phyloP scores from a whole-genome alignment of 106 monocot genomes.

The Phalaenopsis aphrodite region DNA sequence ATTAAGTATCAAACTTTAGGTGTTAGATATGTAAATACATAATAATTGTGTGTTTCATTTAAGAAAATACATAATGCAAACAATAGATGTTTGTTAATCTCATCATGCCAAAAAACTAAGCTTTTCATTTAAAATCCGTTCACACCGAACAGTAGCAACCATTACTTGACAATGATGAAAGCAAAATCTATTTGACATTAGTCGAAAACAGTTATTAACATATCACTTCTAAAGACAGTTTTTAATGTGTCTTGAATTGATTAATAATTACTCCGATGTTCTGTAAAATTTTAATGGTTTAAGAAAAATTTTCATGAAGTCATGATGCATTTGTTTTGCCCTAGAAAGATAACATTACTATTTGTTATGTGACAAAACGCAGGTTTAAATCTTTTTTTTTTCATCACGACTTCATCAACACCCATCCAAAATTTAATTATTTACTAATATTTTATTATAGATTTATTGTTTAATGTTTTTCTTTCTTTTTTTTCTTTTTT shows the following conservation, averaged over 20 bases:
- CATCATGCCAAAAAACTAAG: no score
- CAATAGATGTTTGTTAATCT: no score
- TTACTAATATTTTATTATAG: background rate
- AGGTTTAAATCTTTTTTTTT: conserved; percentile 9
- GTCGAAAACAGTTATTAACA: conserved; percentile 93
- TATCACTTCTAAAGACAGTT: conserved; percentile 48
- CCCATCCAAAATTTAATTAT: background rate
- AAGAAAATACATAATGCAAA: no score
- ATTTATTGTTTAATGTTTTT: background rate
- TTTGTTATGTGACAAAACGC: conserved; percentile 67
- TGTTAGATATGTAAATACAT: no score
- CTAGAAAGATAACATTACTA: conserved; percentile 45
- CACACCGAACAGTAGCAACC: no score
- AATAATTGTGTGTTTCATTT: no score
- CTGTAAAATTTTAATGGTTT: background rate
- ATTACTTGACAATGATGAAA: no score
- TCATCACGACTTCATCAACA: background rate
- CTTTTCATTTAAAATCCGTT: no score
- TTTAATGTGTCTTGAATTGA: background rate
- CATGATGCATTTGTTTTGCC: conserved; percentile 53
- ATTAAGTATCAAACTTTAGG: no score
- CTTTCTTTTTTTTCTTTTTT: background rate
- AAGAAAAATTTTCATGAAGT: conserved; percentile 13
- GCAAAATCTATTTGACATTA: conserved; percentile 36
- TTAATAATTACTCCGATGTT: background rate